Evolutionary conservation across 495 filamentous ascomycete species (phyloP).

Genomic region (Barbatosphaeria neglecta): DNA sequence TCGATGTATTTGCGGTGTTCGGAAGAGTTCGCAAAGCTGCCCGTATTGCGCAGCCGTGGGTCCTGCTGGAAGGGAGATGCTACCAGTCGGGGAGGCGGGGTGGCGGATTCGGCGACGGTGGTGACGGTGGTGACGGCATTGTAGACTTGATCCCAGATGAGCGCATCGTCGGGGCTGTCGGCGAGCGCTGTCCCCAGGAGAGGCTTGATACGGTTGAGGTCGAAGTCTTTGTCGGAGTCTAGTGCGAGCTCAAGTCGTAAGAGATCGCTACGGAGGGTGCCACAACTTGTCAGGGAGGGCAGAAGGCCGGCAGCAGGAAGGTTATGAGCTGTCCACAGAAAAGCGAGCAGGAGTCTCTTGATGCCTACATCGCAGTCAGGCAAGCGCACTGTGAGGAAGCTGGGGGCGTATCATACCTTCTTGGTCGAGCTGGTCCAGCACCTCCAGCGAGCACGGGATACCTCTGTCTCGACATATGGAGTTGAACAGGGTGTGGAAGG

Average conservation of each 20-base stretch:
- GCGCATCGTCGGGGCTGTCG: conserved; percentile 8
- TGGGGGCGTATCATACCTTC: conserved; percentile 15
- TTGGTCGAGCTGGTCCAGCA: conserved; percentile 14
- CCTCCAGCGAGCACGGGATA: conserved; percentile 11
- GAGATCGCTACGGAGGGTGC: conserved; percentile 15
- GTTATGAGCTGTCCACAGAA: too few species aligned
- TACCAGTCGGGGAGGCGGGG: conserved; percentile 22
- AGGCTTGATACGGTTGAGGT: conserved; percentile 19
- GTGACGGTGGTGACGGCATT: conserved; percentile 15
- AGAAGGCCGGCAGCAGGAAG: too few species aligned
- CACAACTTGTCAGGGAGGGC: too few species aligned
- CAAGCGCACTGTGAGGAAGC: conserved; percentile 5
- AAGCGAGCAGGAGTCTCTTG: too few species aligned
- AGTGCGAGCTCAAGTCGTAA: conserved; percentile 12
- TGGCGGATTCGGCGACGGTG: conserved; percentile 22
- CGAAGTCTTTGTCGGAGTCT: conserved; percentile 18
- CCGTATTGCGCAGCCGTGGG: too few species aligned
- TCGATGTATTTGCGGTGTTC: too few species aligned
- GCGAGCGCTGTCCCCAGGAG: conserved; percentile 18
- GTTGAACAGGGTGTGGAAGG: too few species aligned
- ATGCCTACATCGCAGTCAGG: too few species aligned
- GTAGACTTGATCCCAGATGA: conserved; percentile 22
- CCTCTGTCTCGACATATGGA: too few species aligned
- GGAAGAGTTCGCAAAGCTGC: too few species aligned
- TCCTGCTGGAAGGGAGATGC: too few species aligned